Evolutionary conservation across 352 stramenopile genomes (phyloP).

Genomic region (Phytopythium boreale): DNA sequence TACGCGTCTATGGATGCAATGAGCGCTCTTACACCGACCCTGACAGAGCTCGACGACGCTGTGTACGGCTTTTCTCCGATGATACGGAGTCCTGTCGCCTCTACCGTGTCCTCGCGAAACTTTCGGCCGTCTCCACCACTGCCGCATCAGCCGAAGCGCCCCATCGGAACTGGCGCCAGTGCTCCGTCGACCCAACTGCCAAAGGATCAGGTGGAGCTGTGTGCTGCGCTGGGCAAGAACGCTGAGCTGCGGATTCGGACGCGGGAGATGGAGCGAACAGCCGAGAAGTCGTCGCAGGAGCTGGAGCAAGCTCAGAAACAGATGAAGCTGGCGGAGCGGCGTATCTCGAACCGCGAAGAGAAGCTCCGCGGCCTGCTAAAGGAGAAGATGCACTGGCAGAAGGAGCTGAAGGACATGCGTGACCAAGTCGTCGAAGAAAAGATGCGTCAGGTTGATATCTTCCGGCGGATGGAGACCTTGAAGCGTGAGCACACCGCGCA

Average conservation of each 20-base stretch:
- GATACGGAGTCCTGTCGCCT: background rate
- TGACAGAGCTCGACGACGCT: slow-evolving; percentile 14
- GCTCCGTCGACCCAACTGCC: slow-evolving; percentile 6
- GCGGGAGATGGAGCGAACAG: slow-evolving; percentile 43
- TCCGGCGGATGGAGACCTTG: slow-evolving; percentile 45
- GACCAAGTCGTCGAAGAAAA: slow-evolving; percentile 69
- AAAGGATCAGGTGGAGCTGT: slow-evolving; percentile 61
- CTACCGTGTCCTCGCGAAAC: background rate
- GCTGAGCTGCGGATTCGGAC: slow-evolving; percentile 58
- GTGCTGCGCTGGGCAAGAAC: slow-evolving; percentile 55
- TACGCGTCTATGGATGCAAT: slow-evolving; percentile 17
- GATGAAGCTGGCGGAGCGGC: slow-evolving; percentile 51
- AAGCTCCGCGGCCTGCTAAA: slow-evolving; percentile 59
- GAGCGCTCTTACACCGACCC: slow-evolving; percentile 7
- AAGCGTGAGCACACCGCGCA: slow-evolving; percentile 43
- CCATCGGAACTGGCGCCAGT: background rate
- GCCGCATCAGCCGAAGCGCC: slow-evolving; percentile 14
- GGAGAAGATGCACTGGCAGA: slow-evolving; percentile 71
- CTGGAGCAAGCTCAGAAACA: slow-evolving; percentile 58
- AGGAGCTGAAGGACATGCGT: slow-evolving; percentile 52
- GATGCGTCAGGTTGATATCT: slow-evolving; percentile 64
- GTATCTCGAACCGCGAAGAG: slow-evolving; percentile 57
- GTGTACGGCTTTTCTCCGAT: slow-evolving; percentile 7
- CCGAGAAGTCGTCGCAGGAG: slow-evolving; percentile 39
- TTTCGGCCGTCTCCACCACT: slow-evolving; percentile 2